Base-by-base conservation (phyloP, 2,329 filamentous ascomycete species). In the Penicillium concentricum region DNA sequence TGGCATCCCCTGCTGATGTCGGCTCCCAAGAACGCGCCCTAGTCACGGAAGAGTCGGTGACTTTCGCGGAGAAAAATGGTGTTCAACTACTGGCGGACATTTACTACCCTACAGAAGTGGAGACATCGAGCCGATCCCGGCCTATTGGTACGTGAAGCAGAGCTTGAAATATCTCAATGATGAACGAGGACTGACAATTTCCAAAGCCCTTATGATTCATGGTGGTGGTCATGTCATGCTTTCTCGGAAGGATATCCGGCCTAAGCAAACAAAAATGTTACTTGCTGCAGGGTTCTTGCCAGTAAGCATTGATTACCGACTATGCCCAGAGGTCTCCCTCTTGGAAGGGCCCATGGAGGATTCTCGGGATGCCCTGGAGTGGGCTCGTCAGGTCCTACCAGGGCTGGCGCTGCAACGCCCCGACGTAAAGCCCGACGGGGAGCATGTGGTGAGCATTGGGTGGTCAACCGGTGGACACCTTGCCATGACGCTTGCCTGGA, bases 391-490 rank as follows among this genome's bases (percentile, higher is more conserved):
- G 3, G 28, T 15, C 1, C 39, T 59, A 1, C 77, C 76, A 1
- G 6, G 35, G 0, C 12, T 76, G 0, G 6, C 0, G 0, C 51
- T 63, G 4, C 8, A 44, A 16, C 51, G 44, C 1, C 46, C 12
- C 0, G 57, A 59, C 35, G 42, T 65, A 0, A 20, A 37, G 5
- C 10, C 44, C 0, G 60, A 69, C 44, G 60, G 65, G 0, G 55
- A 68, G 0, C 67, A 61, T 2, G 68, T 81, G 0, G 76, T 78
- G 0, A 73, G 64, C 0, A 64, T 82, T 0, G 80, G 81, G 0
- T 83, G 80, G 80, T 83, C 80, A 0, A 72, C 75, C 0, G 81
- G 80, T 0, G 81, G 79, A 0, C 68, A 72, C 3, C 67, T 83
- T 0, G 81, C 80, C 1, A 72, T 82, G 71, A 69, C 75, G 0